phyloP scores from a whole-genome alignment of 192 early-diverging fungal species.

The Podila minutissima region DNA sequence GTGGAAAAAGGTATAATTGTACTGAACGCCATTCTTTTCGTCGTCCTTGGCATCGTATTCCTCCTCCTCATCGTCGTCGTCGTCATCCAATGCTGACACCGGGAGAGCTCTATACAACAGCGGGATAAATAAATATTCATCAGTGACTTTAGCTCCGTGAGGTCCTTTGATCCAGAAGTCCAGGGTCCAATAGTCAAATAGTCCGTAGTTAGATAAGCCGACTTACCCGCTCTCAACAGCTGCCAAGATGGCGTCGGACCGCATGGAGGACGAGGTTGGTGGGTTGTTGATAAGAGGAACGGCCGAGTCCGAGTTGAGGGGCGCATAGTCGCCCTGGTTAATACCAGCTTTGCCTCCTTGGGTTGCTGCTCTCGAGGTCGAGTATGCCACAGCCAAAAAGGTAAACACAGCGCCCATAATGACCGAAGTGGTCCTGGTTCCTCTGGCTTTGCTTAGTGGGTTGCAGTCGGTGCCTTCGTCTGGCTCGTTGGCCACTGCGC shows the following conservation, averaged over 20 bases:
- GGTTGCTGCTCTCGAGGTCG: slow-evolving; percentile 93
- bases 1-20: slow-evolving; percentile 95
- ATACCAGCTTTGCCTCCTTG: slow-evolving; percentile 78
- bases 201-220: too few relatives aligned
- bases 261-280: slow-evolving; percentile 36
- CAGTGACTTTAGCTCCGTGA: background rate
- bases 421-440: slow-evolving; percentile 83
- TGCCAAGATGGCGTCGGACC: slow-evolving; percentile 52
- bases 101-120: slow-evolving; percentile 72
- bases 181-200: too few relatives aligned
- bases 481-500: slow-evolving; percentile 84
- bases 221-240: slow-evolving; percentile 68
- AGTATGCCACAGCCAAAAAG: slow-evolving; percentile 93
- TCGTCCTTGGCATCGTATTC: slow-evolving; percentile 75
- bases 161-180: too few relatives aligned
- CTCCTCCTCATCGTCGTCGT: slow-evolving; percentile 67
- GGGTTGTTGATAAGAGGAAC: slow-evolving; percentile 63
- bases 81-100: slow-evolving; percentile 73
- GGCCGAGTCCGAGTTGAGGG: slow-evolving; percentile 60
- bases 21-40: slow-evolving; percentile 82
- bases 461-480: slow-evolving; percentile 81
- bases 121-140: background rate
- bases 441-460: slow-evolving; percentile 76
- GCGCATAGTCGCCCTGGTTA: slow-evolving; percentile 65
- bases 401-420: slow-evolving; percentile 92